phyloP scores from a whole-genome alignment of 176 grass and related monocot genomes.

The Neostapfia colusana region DNA sequence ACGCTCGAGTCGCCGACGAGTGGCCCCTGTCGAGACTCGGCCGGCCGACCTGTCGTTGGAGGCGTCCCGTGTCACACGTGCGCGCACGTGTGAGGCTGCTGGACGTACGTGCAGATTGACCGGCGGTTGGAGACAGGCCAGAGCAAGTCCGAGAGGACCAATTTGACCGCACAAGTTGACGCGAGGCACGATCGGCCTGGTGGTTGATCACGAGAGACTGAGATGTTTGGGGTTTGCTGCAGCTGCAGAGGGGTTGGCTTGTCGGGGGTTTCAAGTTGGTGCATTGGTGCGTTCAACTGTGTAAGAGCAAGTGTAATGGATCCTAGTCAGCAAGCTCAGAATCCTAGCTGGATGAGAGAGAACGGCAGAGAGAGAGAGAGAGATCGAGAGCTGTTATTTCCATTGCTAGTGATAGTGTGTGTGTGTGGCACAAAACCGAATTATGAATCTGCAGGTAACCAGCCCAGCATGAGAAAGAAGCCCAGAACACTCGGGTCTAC shows the following conservation, averaged over 20 bases:
- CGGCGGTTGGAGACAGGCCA: background rate
- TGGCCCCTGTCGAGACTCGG: background rate
- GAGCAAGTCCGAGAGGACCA: constrained; percentile 2
- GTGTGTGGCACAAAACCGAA: no score
- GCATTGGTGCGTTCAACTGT: constrained; percentile 6
- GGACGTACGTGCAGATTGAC: background rate
- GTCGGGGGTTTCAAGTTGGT: constrained; percentile 10
- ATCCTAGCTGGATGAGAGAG: no score
- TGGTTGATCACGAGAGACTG: constrained; percentile 33
- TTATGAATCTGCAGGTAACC: background rate
- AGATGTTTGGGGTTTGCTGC: constrained; percentile 34
- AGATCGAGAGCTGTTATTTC: no score
- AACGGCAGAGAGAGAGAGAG: no score
- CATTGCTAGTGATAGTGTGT: no score
- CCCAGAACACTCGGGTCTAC: background rate
- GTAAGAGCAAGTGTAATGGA: background rate
- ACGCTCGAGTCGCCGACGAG: background rate
- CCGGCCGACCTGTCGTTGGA: background rate
- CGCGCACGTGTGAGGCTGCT: background rate
- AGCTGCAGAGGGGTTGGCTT: no score
- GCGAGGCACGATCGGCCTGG: constrained; percentile 5
- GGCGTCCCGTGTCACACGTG: background rate
- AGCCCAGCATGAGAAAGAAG: background rate
- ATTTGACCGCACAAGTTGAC: constrained; percentile 30
- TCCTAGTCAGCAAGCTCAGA: no score